These are phyloP conservation scores for Corchorus capsularis DNA, from an alignment of 345 rosid genomes.

Conservation along the genomic window DNA sequence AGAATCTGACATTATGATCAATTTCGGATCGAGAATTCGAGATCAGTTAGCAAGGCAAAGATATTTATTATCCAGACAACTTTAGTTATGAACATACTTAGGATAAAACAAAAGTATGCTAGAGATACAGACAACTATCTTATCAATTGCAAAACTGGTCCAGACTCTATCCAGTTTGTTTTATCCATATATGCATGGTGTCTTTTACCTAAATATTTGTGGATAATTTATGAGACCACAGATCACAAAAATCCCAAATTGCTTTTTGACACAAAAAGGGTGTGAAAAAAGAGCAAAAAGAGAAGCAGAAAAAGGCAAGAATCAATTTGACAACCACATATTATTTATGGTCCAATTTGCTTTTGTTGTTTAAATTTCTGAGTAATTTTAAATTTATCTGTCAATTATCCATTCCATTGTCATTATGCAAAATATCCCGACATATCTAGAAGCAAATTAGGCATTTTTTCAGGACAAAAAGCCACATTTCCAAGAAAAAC, in stretches of 20 bases:
- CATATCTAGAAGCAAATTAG: neutral
- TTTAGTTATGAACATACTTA: neutral
- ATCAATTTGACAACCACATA: constrained; percentile 21
- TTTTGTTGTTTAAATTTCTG: neutral
- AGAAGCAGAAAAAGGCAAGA: neutral
- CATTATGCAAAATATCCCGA: neutral
- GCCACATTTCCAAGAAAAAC: neutral
- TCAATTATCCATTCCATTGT: neutral
- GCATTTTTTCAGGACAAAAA: neutral
- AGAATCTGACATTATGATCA: neutral
- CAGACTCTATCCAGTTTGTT: constrained; percentile 14
- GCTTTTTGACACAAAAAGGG: constrained; percentile 16
- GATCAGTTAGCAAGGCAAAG: neutral
- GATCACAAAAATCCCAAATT: constrained; percentile 8
- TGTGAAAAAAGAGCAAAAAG: constrained; percentile 3
- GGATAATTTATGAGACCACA: constrained; percentile 3
- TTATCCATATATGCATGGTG: neutral
- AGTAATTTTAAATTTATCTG: neutral
- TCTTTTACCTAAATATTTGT: constrained; percentile 9
- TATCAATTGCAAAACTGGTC: neutral
- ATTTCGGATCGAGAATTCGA: neutral
- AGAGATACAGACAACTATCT: neutral
- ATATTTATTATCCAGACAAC: neutral
- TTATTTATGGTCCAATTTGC: neutral
- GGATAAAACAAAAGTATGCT: neutral